phyloP scores from a whole-genome alignment of 257 asterid genomes.

The Jaltomata sinuosa region DNA sequence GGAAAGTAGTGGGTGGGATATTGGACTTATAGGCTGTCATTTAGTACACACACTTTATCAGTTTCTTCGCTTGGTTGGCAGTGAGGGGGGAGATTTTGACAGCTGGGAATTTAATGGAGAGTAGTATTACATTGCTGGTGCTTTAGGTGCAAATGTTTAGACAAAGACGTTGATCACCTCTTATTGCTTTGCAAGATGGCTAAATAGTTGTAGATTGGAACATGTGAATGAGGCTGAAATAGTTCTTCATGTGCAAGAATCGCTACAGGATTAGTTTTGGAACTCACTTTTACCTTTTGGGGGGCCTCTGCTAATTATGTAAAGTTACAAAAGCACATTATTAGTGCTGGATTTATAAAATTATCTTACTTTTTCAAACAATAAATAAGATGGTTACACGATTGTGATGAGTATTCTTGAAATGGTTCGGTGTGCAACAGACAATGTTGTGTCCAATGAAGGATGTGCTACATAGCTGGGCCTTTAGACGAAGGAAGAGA shows the following conservation, averaged over 20 bases:
- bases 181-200: neutral
- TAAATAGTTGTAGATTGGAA: neutral
- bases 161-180: neutral
- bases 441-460: neutral
- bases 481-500: neutral
- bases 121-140: neutral
- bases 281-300: neutral
- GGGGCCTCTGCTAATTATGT: neutral
- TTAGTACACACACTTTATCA: neutral
- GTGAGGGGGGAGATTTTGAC: neutral
- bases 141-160: neutral
- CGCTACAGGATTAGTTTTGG: neutral
- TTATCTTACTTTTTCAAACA: neutral
- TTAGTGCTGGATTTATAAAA: neutral
- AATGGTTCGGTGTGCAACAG: neutral
- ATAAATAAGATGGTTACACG: neutral
- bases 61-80: neutral
- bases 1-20: neutral
- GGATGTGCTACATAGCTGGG: neutral
- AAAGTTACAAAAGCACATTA: neutral
- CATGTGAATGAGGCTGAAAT: neutral
- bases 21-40: neutral
- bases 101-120: neutral
- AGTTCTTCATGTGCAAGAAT: neutral
- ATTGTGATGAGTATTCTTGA: neutral